Conservation (phyloP, 2,329 filamentous ascomycete genomes). For the Fusarium sp. region DNA sequence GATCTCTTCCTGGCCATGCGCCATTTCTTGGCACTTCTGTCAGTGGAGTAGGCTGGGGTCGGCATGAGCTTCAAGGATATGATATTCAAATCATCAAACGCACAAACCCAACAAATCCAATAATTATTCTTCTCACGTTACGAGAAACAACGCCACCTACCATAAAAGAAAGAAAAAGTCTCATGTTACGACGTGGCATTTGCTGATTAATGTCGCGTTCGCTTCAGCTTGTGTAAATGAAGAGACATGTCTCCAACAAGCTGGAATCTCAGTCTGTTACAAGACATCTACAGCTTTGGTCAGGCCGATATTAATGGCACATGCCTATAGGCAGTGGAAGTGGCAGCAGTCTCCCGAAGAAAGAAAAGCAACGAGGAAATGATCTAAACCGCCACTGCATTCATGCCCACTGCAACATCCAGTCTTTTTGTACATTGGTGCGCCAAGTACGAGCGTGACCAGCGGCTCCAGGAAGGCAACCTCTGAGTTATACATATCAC, state of each 20-base stretch:
- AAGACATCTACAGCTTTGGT: conserved; percentile 18
- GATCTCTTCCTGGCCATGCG: conserved; percentile 40
- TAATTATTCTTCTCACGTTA: conserved; percentile 5
- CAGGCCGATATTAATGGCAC: conserved; percentile 33
- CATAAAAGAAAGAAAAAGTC: no score
- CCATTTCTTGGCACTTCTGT: conserved; percentile 44
- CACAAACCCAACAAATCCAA: conserved; percentile 8
- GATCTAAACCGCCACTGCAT: conserved; percentile 27
- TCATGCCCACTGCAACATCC: conserved; percentile 12
- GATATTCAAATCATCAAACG: conserved; percentile 17
- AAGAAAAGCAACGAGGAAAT: conserved; percentile 11
- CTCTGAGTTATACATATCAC: background rate
- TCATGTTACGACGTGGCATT: background rate
- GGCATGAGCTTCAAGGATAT: conserved; percentile 27
- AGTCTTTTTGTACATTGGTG: background rate
- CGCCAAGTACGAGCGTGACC: background rate
- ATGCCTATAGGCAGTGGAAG: conserved; percentile 25
- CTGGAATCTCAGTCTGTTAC: background rate
- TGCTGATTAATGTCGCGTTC: conserved; percentile 4
- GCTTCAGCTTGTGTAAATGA: background rate
- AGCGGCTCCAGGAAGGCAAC: background rate
- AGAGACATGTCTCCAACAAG: background rate
- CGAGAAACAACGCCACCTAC: background rate
- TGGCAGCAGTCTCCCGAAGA: conserved; percentile 17
- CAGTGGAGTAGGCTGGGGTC: conserved; percentile 30